phyloP scores from a whole-genome alignment of 352 stramenopile genomes.

The Pythium rishiriense region DNA sequence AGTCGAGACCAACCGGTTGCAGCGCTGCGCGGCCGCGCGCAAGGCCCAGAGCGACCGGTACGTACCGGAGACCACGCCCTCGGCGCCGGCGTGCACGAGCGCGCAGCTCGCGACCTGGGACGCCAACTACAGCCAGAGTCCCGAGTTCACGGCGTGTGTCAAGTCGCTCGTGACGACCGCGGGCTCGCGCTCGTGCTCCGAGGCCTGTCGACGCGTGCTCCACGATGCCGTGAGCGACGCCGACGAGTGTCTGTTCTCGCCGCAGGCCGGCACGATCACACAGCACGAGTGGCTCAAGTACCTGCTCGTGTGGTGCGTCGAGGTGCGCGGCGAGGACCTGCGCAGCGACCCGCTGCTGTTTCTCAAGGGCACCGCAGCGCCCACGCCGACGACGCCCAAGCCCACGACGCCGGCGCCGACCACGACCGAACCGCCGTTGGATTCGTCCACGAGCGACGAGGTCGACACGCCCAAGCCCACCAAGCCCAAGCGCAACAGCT shows the following conservation, averaged over 20 bases:
- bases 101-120: slow-evolving; percentile 17
- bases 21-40: slow-evolving; percentile 10
- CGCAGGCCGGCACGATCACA: slow-evolving; percentile 12
- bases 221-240: slow-evolving; percentile 18
- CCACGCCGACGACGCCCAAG: slow-evolving; percentile 12
- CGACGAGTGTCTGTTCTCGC: slow-evolving; percentile 20
- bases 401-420: slow-evolving; percentile 12
- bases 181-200: slow-evolving; percentile 6
- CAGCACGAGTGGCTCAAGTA: slow-evolving; percentile 27
- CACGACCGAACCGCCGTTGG: background rate
- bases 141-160: slow-evolving; percentile 12
- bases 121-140: slow-evolving; percentile 2
- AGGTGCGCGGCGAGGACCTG: slow-evolving; percentile 14
- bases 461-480: background rate
- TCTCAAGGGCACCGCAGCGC: slow-evolving; percentile 4
- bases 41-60: slow-evolving; percentile 9
- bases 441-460: background rate
- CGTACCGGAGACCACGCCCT: background rate
- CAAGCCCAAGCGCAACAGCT: background rate
- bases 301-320: slow-evolving; percentile 21
- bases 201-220: slow-evolving; percentile 16
- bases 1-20: slow-evolving; percentile 14
- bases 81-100: slow-evolving; percentile 12
- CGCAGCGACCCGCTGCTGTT: slow-evolving; percentile 13
- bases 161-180: background rate